Base-by-base conservation (phyloP, 2,329 filamentous ascomycete species). In the Lithohypha guttulata region DNA sequence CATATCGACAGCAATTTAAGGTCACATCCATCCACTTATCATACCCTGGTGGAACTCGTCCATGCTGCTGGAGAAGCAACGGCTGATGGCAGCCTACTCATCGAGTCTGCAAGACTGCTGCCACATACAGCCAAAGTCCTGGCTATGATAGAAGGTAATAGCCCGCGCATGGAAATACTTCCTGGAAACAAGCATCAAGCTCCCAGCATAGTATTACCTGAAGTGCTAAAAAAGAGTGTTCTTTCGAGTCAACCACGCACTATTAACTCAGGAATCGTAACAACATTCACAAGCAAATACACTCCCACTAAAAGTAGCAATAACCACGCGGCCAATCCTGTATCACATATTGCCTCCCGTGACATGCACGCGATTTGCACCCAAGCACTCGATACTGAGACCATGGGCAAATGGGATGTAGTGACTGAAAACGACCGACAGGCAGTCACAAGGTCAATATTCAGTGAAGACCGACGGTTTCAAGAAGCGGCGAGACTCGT, bases 401-500 rank as follows among this genome's bases (percentile, higher is more conserved):
- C 57, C 6, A 60, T 65, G 30, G 71, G 74, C 30, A 71, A 77
- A 0, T 77, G 81, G 39, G 81, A 91, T 47, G 84, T 84, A 32
- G 80, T 81, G 4, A 81, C 85, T 40, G 87, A 91, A 56, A 81
- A 80, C 21, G 84, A 94, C 54, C 77, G 86, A 19, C 79, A 89
- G 57, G 73, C 79, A 7, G 77, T 96, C 6, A 93, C 91, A 20
- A 77, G 79, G 36, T 69, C 91, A 6, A 79, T 98, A 19, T 98
- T 96, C 69, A 80, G 79, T 43, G 86, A 96, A 49, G 91, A 98
- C 54, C 77, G 86, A 43, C 79, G 91, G 23, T 79, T 93, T 40
- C 79, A 85, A 45, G 91, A 98, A 62, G 91, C 86, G 0, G 78
- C 80, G 39, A 77, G 73, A 38, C 68, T 98, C 40, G 68, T 98